Evolutionary conservation across 2,329 filamentous ascomycete genomes (phyloP), one percentile per base, ranked within the genome.

Genomic region (Stachybotrys echinatus): DNA sequence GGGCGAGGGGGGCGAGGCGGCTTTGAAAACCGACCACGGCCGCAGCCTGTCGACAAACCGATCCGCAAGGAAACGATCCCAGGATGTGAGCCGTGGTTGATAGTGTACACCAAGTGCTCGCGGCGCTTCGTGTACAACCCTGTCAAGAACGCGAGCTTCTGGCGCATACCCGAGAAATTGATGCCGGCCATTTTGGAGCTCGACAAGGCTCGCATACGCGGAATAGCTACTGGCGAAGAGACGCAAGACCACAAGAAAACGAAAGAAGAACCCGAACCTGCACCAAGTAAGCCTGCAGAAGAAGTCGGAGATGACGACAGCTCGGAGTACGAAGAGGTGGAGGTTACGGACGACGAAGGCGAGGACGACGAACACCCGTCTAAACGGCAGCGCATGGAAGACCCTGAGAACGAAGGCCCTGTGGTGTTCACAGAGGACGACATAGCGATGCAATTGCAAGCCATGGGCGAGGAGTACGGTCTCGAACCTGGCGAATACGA

Each of bases 401-500:
- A 67, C 42, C 76, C 52, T 56, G 75, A 57, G 74, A 40, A 77
- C 74, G 53, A 72, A 2, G 70, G 66, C 1, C 76, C 80, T 1
- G 71, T 94, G 7, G 92, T 96, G 60, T 95, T 96, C 61, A 89
- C 88, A 50, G 94, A 97, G 66, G 92, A 92, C 48, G 94, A 99
- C 62, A 95, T 99, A 59, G 92, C 89, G 34, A 92, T 86, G 63
- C 94, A 99, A 63, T 76, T 99, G 12, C 88, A 89, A 48, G 85
- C 88, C 22, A 95, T 96, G 89, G 90, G 88, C 48, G 80, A 88
- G 57, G 85, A 89, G n/a, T 91, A 92, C 58, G 89, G 84, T 1
- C 75, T 92, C 23, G 88, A 90, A 38, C 83, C 83, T 0, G 88
- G 84, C 47, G 87, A 91, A 61, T 90, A 90, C 62, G 87, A 85